Evolutionary conservation across 2,329 filamentous ascomycete species (phyloP).

Genomic region (Claviceps sorghi): DNA sequence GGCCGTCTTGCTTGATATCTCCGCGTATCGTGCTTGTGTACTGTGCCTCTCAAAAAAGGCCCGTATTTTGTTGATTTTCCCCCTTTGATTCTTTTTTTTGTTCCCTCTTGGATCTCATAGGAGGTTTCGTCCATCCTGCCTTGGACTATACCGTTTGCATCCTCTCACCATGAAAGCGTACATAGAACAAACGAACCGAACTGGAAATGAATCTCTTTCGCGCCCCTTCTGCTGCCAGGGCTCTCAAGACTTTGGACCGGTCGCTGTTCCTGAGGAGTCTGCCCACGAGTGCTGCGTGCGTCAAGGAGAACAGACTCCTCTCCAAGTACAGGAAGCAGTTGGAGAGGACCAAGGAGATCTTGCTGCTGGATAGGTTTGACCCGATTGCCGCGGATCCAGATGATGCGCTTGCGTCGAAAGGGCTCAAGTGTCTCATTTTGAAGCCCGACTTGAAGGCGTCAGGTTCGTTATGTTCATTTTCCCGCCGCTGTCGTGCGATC

Average conservation of each 20-base stretch:
- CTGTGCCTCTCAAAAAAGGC: background rate
- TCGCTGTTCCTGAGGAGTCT: constrained; percentile 67
- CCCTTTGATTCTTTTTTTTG: background rate
- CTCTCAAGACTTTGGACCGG: constrained; percentile 68
- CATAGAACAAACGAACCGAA: constrained; percentile 10
- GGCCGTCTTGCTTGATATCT: background rate
- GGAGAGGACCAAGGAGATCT: constrained; percentile 48
- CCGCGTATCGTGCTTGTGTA: background rate
- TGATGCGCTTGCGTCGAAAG: constrained; percentile 32
- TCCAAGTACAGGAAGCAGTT: constrained; percentile 54
- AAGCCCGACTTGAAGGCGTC: constrained; percentile 38
- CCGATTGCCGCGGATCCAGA: constrained; percentile 51
- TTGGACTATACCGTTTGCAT: background rate
- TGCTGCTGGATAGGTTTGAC: constrained; percentile 48
- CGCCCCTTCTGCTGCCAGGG: constrained; percentile 60
- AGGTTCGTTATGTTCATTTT: constrained; percentile 25
- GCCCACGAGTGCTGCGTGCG: constrained; percentile 61
- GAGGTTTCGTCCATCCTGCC: too few relatives aligned
- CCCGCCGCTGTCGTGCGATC: background rate
- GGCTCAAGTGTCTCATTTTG: constrained; percentile 47
- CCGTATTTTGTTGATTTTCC: background rate
- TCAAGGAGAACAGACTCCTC: constrained; percentile 64
- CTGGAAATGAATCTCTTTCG: constrained; percentile 48
- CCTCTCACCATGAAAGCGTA: background rate
- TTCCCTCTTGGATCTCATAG: background rate